phyloP scores from a whole-genome alignment of 345 rosid genomes.

The Sisymbrium altissimum region DNA sequence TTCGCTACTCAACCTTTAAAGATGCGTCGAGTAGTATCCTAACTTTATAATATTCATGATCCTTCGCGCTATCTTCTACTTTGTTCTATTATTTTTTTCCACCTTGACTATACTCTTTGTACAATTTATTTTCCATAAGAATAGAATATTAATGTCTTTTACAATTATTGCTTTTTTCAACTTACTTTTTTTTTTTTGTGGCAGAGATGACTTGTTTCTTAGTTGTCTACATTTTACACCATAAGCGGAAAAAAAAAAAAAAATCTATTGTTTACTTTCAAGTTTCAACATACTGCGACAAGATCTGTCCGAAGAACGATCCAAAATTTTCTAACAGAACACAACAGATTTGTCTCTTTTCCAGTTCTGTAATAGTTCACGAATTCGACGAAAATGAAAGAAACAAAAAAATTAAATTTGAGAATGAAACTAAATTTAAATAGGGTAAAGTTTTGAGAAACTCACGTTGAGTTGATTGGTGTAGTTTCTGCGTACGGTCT shows the following conservation, averaged over 20 bases:
- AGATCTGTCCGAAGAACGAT: not conserved
- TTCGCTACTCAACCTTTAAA: not conserved
- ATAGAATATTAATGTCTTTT: constrained; percentile 9
- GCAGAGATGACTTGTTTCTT: constrained; percentile 21
- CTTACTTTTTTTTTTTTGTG: not conserved
- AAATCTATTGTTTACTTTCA: not conserved
- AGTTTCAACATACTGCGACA: not conserved
- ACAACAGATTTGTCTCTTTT: not conserved
- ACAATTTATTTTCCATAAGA: constrained; percentile 7
- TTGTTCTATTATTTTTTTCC: not conserved
- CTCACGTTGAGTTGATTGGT: constrained; percentile 75
- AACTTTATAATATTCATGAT: constrained; percentile 24
- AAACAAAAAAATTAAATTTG: not conserved
- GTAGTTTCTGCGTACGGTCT: constrained; percentile 63
- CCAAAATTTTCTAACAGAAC: not conserved
- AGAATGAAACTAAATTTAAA: not conserved
- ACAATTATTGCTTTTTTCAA: constrained; percentile 9
- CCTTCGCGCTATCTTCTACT: constrained; percentile 2
- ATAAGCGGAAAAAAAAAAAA: not conserved
- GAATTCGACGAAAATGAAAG: not conserved
- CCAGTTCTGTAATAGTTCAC: not conserved
- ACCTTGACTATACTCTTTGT: constrained; percentile 19
- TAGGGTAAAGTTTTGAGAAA: not conserved
- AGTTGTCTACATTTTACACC: not conserved
- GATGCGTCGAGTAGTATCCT: constrained; percentile 16